Conservation (phyloP, 192 early-diverging fungal species). For the Gamsiella multidivaricata region DNA sequence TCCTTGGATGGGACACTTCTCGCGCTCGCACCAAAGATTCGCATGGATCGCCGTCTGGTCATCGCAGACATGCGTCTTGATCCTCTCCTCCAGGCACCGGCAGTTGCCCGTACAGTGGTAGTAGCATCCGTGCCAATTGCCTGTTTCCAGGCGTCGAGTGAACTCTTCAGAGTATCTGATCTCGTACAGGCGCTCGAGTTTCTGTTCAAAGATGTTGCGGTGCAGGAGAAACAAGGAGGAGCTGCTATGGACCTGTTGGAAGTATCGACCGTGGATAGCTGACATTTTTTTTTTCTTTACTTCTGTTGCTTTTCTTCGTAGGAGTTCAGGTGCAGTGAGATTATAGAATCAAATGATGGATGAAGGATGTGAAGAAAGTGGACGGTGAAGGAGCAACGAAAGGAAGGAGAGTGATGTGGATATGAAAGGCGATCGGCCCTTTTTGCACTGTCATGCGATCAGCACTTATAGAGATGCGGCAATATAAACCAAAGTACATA, state of each 20-base stretch:
- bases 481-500: no score
- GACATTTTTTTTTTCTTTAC: background rate
- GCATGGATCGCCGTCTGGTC: background rate
- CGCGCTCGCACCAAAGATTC: background rate
- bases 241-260: background rate
- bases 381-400: no score
- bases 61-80: no score
- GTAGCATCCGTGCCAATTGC: background rate
- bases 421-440: no score
- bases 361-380: no score
- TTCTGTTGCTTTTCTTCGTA: no score
- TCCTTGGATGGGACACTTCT: background rate
- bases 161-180: background rate
- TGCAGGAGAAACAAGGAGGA: background rate
- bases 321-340: no score
- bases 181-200: background rate
- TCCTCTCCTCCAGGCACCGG: background rate
- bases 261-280: background rate
- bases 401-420: no score
- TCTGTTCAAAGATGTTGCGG: background rate
- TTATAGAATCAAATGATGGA: no score
- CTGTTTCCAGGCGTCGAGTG: background rate
- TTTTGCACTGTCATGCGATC: no score
- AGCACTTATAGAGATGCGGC: no score
- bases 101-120: conserved; percentile 9